Evolutionary conservation across 108 stramenopile species (phyloP), one percentile per base, ranked within the genome.

Genomic region (Skeletonema potamos): DNA sequence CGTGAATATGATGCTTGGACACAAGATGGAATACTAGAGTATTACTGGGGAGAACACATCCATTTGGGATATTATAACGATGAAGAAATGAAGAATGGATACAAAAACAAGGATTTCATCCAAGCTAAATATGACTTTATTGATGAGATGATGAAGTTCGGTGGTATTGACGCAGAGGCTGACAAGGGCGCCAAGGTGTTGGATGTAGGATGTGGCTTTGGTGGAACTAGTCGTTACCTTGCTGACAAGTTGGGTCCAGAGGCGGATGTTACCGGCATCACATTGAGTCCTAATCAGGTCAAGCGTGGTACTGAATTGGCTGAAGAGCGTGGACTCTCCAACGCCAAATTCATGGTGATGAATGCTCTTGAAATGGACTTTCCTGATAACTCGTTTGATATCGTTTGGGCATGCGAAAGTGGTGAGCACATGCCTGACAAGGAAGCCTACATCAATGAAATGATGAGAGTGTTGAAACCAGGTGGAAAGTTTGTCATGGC

Each of bases 391-490:
- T 76, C 87, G 17, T 98, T 98, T 76, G 97, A 98, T 74, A 91
- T 97, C 37, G 97, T 98, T 34, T 98, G 97, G 97, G 97, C 96
- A 2, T 98, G 97, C 78, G 97, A 98, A 84, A 86, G 84, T 66
- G 97, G 97, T 27, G 97, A 98, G 82, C 97, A 98, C 88, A 98
- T 98, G 97, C 97, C 97, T 7, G 96, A 97, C 84, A 98, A 98
- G 87, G 84, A 92, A 61, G 85, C 85, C 62, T 98, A 97, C 83
- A 95, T 98, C 54, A 84, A 92, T 54, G 92, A 98, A 82, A 98
- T 98, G 97, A 93, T 94, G 89, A 83, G 97, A 54, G 97, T 98
- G 8, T 82, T 98, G 62, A 98, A 98, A 70, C 97, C 97, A 10
- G 97, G 97, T 39, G 97, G 97, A 36, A 93, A 88, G 66, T 91